Evolutionary conservation across 2,329 filamentous ascomycete species (phyloP).

Genomic region (Fusarium tupiense): DNA sequence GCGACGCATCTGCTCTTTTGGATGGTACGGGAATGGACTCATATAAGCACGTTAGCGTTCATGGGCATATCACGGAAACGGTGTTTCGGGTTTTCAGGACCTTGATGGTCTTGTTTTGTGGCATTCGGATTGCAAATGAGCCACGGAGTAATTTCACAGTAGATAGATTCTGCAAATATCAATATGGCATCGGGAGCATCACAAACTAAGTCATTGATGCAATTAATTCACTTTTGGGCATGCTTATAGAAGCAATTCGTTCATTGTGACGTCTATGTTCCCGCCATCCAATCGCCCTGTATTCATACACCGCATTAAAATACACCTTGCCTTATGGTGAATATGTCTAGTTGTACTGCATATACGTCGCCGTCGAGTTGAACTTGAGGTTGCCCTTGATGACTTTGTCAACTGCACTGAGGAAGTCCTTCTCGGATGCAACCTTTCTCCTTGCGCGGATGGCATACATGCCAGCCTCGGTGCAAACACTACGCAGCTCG

Average conservation of each 20-base stretch:
- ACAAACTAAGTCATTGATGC: not conserved
- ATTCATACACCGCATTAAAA: constrained; percentile 50
- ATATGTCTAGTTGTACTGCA: constrained; percentile 90
- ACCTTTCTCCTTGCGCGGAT: constrained; percentile 96
- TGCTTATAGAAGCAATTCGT: constrained; percentile 25
- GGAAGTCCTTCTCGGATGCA: constrained; percentile 97
- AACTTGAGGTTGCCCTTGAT: constrained; percentile 99
- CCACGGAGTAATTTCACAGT: constrained; percentile 9
- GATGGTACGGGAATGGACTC: not conserved
- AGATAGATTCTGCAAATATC: constrained; percentile 32
- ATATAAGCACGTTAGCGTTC: constrained; percentile 9
- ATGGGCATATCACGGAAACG: constrained; percentile 27
- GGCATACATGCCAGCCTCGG: constrained; percentile 98
- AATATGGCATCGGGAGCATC: constrained; percentile 9
- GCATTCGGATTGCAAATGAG: constrained; percentile 11
- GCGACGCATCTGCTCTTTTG: constrained; percentile 5
- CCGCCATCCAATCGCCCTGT: constrained; percentile 41
- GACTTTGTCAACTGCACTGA: constrained; percentile 98
- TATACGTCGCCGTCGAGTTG: constrained; percentile 97
- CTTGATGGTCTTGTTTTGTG: constrained; percentile 5
- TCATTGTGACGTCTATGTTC: constrained; percentile 40
- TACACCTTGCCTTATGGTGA: constrained; percentile 33
- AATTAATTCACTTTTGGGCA: not conserved
- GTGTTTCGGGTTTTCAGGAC: constrained; percentile 32
- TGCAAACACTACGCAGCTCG: constrained; percentile 94